Percentiles rank a stretch among this genome's conserved stretches.
Evolutionary conservation across 73 alveolate species (phyloP).

Genomic region (Stentor roeselii): DNA sequence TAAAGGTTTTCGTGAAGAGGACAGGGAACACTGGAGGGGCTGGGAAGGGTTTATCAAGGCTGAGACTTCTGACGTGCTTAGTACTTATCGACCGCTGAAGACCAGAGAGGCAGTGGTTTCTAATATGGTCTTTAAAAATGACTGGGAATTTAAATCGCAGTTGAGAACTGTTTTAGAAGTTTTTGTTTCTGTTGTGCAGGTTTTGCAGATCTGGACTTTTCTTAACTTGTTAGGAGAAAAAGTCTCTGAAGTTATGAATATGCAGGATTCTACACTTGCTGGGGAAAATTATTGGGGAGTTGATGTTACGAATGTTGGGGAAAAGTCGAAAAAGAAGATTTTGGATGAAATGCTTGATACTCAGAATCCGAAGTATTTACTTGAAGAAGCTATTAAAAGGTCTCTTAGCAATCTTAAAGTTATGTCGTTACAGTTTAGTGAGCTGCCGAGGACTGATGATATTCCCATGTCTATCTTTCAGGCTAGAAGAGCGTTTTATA

Average conservation of each 20-base stretch:
- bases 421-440: neutral
- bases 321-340: neutral
- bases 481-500: neutral
- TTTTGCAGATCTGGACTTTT: neutral
- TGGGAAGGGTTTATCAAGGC: neutral
- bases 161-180: neutral
- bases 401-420: neutral
- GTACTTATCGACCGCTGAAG: neutral
- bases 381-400: slow-evolving; percentile 11
- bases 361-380: slow-evolving; percentile 6
- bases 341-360: slow-evolving; percentile 8
- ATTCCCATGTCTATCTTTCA: neutral
- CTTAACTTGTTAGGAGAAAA: slow-evolving; percentile 12
- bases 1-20: slow-evolving; percentile 6
- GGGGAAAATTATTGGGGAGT: slow-evolving; percentile 16
- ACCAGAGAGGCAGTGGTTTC: neutral
- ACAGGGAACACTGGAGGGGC: neutral
- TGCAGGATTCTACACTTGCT: slow-evolving; percentile 5
- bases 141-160: neutral
- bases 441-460: neutral
- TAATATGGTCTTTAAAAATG: neutral
- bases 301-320: neutral
- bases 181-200: neutral
- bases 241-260: neutral
- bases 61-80: neutral